A percentile compares a stretch with the other conserved stretches of the same genome.
phyloP scores from a whole-genome alignment of 1,284 basidiomycete genomes.

The Cryptococcus depauperatus region DNA sequence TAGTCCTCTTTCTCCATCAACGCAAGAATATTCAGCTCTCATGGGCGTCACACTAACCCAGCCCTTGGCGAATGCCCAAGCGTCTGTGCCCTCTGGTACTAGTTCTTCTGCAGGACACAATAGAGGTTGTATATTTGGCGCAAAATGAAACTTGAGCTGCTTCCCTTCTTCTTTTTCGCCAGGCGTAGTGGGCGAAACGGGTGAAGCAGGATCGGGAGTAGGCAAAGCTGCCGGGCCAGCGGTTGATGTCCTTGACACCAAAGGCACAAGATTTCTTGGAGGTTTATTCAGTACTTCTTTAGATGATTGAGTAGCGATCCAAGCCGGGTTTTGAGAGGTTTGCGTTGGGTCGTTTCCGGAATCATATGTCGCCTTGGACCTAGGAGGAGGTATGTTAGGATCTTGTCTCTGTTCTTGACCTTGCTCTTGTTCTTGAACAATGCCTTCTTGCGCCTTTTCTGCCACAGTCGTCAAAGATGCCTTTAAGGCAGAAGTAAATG shows the following conservation, averaged over 20 bases:
- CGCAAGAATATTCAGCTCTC: conserved; percentile 26
- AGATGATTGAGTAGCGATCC: background rate
- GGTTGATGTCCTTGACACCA: conserved; percentile 11
- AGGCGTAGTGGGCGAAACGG: background rate
- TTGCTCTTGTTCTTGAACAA: background rate
- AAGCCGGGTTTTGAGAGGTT: too few relatives aligned
- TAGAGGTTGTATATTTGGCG: conserved; percentile 64
- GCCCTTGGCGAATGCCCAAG: conserved; percentile 48
- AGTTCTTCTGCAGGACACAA: conserved; percentile 55
- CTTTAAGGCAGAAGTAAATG: background rate
- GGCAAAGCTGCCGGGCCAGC: conserved; percentile 31
- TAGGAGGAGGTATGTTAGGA: background rate
- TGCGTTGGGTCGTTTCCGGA: conserved; percentile 17
- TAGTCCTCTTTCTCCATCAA: conserved; percentile 1
- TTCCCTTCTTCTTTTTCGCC: background rate
- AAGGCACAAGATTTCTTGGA: conserved; percentile 4
- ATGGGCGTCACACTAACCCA: conserved; percentile 36
- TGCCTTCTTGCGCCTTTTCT: background rate
- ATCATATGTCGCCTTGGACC: conserved; percentile 10
- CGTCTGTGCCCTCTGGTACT: conserved; percentile 68
- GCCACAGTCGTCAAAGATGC: background rate
- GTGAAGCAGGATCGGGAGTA: conserved; percentile 14
- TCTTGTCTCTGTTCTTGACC: background rate
- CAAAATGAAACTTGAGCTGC: conserved; percentile 65
- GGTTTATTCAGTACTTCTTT: conserved; percentile 7